Base-by-base conservation (phyloP, 2,329 filamentous ascomycete genomes). In the Xylariaceae sp. region DNA sequence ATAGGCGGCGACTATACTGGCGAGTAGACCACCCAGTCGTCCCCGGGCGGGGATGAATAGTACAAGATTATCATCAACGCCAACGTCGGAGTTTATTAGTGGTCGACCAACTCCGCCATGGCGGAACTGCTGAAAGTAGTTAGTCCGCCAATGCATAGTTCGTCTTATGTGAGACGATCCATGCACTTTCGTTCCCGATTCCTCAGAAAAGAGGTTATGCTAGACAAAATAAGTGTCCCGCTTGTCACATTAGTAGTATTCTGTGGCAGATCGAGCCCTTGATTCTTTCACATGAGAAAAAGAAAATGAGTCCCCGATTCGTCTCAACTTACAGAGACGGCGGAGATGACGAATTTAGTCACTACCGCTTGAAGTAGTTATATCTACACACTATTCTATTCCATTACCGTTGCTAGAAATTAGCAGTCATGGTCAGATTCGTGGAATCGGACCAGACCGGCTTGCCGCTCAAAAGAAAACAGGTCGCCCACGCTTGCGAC, bases 391-490 rank as follows among this genome's bases (percentile, higher is more conserved):
- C 33, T 26, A 19, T 26, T 34, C 41, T 29, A 12, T 6, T 26
- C 14, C 21, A 31, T 31, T 31, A 31, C 28, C 7, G 6, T 31
- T 31, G 6, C 6, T 31, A 31, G 6, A 7, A 12, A 8, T 29
- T 16, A 6, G 29, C 40, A 40, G 56, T 16, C 53, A 73, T 74
- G 69, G 82, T 86, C 70, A 84, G 80, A 65, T 87, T 86, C 67
- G 79, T 87, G 55, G 81, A 78, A 50, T 81, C 82, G 11, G 81
- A 86, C 69, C 75, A 75, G 5, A 75, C 75, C 21, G 83, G 82
- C 16, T 71, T 85, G 56, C 83, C 83, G 4, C 74, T 83, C 52
- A 87, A 87, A 73, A 75, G 84, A 47, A 83, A 83, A 62, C 84
- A 87, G 66, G 82, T 85, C 19, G 78, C 79, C 55, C 82, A 85